A percentile compares a stretch with the other conserved stretches of the same genome.
Conservation (phyloP, 352 stramenopile genomes). For the Phytophthora colocasiae region DNA sequence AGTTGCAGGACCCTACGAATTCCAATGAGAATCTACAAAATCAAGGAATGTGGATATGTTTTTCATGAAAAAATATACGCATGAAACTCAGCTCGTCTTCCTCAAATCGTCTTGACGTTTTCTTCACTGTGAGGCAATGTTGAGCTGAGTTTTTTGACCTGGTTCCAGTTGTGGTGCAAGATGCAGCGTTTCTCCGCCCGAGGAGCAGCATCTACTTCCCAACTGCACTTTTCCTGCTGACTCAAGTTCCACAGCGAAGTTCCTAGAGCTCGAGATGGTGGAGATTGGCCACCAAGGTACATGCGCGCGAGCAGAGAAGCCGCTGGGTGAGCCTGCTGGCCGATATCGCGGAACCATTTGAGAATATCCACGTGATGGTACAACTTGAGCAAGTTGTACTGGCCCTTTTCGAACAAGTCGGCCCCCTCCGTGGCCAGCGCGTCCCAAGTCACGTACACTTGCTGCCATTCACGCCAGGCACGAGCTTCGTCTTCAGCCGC, state of each 20-base stretch:
- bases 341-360: constrained; percentile 45
- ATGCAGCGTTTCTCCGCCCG: constrained; percentile 39
- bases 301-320: constrained; percentile 42
- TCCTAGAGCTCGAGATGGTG: constrained; percentile 20
- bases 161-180: constrained; percentile 40
- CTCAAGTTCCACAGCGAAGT: constrained; percentile 28
- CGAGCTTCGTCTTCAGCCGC: constrained; percentile 30
- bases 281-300: constrained; percentile 33
- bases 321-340: constrained; percentile 35
- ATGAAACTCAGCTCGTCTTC: neutral
- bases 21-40: no score
- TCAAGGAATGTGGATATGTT: no score
- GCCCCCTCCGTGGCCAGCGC: constrained; percentile 28
- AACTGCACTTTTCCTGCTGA: constrained; percentile 29
- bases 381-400: constrained; percentile 53
- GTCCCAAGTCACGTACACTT: constrained; percentile 45
- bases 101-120: constrained; percentile 16
- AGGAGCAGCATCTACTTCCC: constrained; percentile 10
- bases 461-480: constrained; percentile 48
- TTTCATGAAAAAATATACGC: no score
- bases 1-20: no score
- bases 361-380: constrained; percentile 53
- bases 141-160: constrained; percentile 35
- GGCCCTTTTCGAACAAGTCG: constrained; percentile 46
- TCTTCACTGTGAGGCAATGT: constrained; percentile 2